Evolutionary conservation across 345 rosid species (phyloP), one percentile per base, ranked within the genome.

Genomic region (Rhizophora mangle): DNA sequence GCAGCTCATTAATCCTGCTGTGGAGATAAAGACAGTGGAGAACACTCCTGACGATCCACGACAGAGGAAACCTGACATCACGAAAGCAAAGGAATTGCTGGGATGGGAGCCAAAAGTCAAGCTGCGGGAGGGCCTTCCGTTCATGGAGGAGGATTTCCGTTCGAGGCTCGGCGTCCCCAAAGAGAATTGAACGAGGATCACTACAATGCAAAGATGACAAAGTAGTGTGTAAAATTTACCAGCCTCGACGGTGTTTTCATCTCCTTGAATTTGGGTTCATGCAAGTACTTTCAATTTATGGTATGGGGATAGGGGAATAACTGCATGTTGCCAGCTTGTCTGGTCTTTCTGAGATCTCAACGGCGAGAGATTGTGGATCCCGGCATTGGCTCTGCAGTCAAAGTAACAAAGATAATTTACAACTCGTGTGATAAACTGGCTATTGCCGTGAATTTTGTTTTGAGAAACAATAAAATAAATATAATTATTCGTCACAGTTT

Each of bases 41-140:
- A 91, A 91, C 84, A 93, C 98, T 55, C 96, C 96, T 0, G 98
- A 93, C 31, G 96, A 93, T 79, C 98, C 97, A 8, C 80, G 83
- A 58, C 97, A 93, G 81, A 89, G 98, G 80, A 91, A 93, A 73
- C 98, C 96, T 0, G 96, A 91, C 84, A 91, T 91, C 73, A 68
- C 91, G 15, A 89, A 91, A 74, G 96, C 98, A 0, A 91, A 84
- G 84, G 92, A 86, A 73, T 63, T 89, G 77, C 81, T 93, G 60
- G 94, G 96, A 53, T 93, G 98, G 98, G 98, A 91, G 60, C 98
- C 98, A 0, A 88, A 89, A 72, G 85, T 93, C 31, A 88, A 84
- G 85, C 75, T 93, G 80, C 86, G 84, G 46, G 92, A 90, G 1
- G 98, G 98, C 2, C 96, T 93, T 65, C 96, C 92, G 4, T 89